These are phyloP conservation scores for Cladosporium sp. DNA, from an alignment of 2,329 filamentous ascomycete species.

Conservation along the genomic window DNA sequence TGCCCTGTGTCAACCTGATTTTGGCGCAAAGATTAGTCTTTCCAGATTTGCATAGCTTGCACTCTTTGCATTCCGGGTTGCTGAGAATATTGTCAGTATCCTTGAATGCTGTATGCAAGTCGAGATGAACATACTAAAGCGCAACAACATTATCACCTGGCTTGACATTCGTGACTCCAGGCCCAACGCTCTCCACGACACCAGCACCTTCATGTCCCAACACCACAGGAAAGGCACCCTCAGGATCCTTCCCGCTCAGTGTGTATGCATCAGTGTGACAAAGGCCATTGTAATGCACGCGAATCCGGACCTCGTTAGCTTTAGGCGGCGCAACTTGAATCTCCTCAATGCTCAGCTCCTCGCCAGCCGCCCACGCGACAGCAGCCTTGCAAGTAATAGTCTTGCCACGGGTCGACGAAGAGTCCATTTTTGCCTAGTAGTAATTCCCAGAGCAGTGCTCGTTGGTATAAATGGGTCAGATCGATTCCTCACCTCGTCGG, in stretches of 20 bases:
- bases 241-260: conserved; percentile 87
- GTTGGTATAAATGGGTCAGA: not conserved
- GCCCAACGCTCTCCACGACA: conserved; percentile 57
- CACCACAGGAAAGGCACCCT: conserved; percentile 82
- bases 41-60: conserved; percentile 97
- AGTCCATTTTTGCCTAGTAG: conserved; percentile 17
- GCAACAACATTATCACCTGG: conserved; percentile 82
- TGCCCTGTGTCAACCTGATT: conserved; percentile 90
- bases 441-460: not conserved
- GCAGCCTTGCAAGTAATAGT: conserved; percentile 83
- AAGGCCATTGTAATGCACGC: conserved; percentile 93
- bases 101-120: not conserved
- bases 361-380: conserved; percentile 89
- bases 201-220: conserved; percentile 74
- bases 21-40: conserved; percentile 98
- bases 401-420: conserved; percentile 59
- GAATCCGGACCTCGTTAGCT: conserved; percentile 87
- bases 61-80: conserved; percentile 90
- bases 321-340: conserved; percentile 81
- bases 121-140: conserved; percentile 60
- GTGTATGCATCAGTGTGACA: conserved; percentile 96
- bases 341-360: conserved; percentile 80
- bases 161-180: conserved; percentile 89
- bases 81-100: conserved; percentile 40
- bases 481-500: not conserved